Evolutionary conservation across 164 flowering plant species (phyloP).

Genomic region (Pachysandra terminalis): DNA sequence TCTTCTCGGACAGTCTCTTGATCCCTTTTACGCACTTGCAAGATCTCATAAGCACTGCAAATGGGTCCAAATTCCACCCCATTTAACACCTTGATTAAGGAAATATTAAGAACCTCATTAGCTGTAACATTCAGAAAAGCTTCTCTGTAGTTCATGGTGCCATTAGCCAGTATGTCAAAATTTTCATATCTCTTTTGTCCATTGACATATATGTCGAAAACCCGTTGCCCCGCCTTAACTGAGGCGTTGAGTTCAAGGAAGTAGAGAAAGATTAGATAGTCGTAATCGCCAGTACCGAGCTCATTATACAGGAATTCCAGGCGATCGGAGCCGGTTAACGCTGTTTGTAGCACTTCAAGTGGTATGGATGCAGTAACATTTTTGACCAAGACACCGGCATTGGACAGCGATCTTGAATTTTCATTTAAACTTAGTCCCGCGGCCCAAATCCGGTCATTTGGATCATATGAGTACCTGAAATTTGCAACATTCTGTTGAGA

Average conservation of each 20-base stretch:
- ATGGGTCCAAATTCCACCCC: slow-evolving; percentile 45
- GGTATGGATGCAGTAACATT: slow-evolving; percentile 30
- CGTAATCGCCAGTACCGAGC: slow-evolving; percentile 21
- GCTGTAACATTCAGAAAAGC: slow-evolving; percentile 23
- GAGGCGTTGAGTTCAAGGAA: slow-evolving; percentile 42
- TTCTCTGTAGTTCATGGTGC: slow-evolving; percentile 28
- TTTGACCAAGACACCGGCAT: slow-evolving; percentile 4
- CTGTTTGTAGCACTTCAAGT: slow-evolving; percentile 47
- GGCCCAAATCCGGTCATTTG: slow-evolving; percentile 55
- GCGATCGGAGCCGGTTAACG: slow-evolving; percentile 23
- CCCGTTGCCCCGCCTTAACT: slow-evolving; percentile 45
- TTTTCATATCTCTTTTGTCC: slow-evolving; percentile 13
- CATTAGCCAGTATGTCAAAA: slow-evolving; percentile 41
- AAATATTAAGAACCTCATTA: slow-evolving; percentile 44
- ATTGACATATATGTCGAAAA: slow-evolving; percentile 50
- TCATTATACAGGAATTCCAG: slow-evolving; percentile 32
- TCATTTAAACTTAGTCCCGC: slow-evolving; percentile 3
- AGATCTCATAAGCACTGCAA: slow-evolving; percentile 60
- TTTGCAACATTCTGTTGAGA: not conserved
- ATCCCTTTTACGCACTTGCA: slow-evolving; percentile 28
- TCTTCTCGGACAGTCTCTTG: slow-evolving; percentile 33
- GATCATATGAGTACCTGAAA: slow-evolving; percentile 52
- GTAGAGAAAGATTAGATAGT: slow-evolving; percentile 41
- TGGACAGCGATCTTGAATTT: not conserved
- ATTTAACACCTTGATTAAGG: slow-evolving; percentile 34